Percentiles rank a stretch among this genome's conserved stretches.
phyloP scores from a whole-genome alignment of 192 early-diverging fungal species.

The Gonapodya prolifera region DNA sequence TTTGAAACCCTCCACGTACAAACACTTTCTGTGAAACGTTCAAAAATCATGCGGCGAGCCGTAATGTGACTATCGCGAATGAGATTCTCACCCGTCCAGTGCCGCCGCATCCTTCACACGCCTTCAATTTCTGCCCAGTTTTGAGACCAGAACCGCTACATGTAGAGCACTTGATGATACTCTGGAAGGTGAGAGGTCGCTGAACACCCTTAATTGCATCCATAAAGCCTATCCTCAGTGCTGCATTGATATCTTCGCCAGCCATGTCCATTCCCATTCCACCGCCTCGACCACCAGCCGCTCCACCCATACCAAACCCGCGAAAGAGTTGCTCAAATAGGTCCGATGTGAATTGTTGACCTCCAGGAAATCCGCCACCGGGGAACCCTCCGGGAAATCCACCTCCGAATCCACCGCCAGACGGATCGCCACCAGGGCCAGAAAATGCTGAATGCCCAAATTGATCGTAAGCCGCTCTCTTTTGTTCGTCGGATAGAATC shows the following conservation, averaged over 20 bases:
- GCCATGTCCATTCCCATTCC: constrained; percentile 13
- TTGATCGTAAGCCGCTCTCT: constrained; percentile 83
- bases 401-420: neutral
- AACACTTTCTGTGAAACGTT: constrained; percentile 39
- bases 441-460: constrained; percentile 50
- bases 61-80: neutral
- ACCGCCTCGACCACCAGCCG: constrained; percentile 14
- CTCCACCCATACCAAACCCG: constrained; percentile 27
- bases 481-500: constrained; percentile 83
- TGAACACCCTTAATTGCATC: constrained; percentile 72
- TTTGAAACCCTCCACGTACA: constrained; percentile 78
- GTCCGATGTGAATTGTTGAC: constrained; percentile 44
- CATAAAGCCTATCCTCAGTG: constrained; percentile 71
- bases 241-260: constrained; percentile 53
- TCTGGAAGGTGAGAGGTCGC: constrained; percentile 49
- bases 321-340: constrained; percentile 66
- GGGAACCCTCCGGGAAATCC: constrained; percentile 33
- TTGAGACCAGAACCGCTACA: constrained; percentile 76
- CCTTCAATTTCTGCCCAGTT: constrained; percentile 51
- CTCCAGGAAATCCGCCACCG: constrained; percentile 29
- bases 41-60: neutral
- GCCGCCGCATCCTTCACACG: constrained; percentile 67
- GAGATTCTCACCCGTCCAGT: constrained; percentile 45
- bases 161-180: constrained; percentile 56
- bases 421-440: constrained; percentile 20